Conservation (phyloP, 2,329 filamentous ascomycete genomes). For the Fusarium zealandicum region DNA sequence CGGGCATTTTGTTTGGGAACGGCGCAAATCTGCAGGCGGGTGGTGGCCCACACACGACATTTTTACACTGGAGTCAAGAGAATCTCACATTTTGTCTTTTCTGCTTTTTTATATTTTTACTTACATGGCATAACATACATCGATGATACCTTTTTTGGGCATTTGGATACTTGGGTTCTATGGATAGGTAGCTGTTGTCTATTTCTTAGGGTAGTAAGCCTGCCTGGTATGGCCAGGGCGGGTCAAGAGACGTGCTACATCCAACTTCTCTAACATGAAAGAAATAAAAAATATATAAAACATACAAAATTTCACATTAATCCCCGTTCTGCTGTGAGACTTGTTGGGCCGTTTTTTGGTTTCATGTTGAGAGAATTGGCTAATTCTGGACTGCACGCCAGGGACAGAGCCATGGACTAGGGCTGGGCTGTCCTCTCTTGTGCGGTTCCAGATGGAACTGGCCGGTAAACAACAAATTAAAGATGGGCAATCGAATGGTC, state of each 20-base stretch:
- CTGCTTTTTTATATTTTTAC: slow-evolving; percentile 3
- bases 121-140: slow-evolving; percentile 33
- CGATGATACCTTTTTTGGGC: slow-evolving; percentile 37
- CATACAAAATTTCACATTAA: no score
- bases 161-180: slow-evolving; percentile 18
- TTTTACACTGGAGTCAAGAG: slow-evolving; percentile 35
- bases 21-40: slow-evolving; percentile 38
- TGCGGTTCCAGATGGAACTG: neutral
- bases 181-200: slow-evolving; percentile 14
- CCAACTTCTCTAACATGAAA: slow-evolving; percentile 18
- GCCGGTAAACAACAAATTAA: neutral
- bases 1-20: slow-evolving; percentile 21
- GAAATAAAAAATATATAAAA: neutral
- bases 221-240: slow-evolving; percentile 4
- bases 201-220: slow-evolving; percentile 7
- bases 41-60: slow-evolving; percentile 28
- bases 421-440: neutral
- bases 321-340: no score
- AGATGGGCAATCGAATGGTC: neutral
- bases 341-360: no score
- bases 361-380: no score
- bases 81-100: slow-evolving; percentile 24
- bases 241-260: slow-evolving; percentile 6
- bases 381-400: no score
- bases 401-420: neutral